Conservation (phyloP, 1,284 basidiomycete genomes). For the Thelephora terrestris region DNA sequence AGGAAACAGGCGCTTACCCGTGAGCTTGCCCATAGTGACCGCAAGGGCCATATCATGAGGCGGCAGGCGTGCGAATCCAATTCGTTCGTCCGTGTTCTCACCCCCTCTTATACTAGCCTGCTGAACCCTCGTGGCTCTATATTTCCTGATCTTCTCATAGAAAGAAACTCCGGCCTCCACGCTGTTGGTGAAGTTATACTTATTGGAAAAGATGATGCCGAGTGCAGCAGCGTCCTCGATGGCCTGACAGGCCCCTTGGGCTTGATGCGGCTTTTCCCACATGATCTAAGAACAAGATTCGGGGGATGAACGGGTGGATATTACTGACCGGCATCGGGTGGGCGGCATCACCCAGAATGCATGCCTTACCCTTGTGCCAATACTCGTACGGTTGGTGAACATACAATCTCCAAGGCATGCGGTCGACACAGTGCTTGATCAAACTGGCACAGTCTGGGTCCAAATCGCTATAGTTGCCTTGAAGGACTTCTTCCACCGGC, state of each 20-base stretch:
- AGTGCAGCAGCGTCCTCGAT: conserved; percentile 27
- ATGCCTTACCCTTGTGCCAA: conserved; percentile 17
- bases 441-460: conserved; percentile 23
- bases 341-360: conserved; percentile 25
- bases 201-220: conserved; percentile 24
- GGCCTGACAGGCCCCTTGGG: conserved; percentile 23
- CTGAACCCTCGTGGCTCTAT: conserved; percentile 21
- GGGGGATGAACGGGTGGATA: too few relatives aligned
- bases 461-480: conserved; percentile 22
- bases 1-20: neutral
- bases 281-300: too few relatives aligned
- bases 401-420: conserved; percentile 27
- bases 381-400: conserved; percentile 22
- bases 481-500: conserved; percentile 21
- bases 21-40: neutral
- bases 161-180: conserved; percentile 19
- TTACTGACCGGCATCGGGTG: conserved; percentile 22
- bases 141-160: conserved; percentile 23
- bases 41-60: neutral
- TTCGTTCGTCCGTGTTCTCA: conserved; percentile 22
- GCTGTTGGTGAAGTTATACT: conserved; percentile 18
- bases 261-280: neutral
- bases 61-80: conserved; percentile 23
- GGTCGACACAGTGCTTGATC: conserved; percentile 20
- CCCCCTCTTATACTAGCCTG: neutral